phyloP scores from a whole-genome alignment of 2,329 filamentous ascomycete genomes.

The Fusarium begoniae region DNA sequence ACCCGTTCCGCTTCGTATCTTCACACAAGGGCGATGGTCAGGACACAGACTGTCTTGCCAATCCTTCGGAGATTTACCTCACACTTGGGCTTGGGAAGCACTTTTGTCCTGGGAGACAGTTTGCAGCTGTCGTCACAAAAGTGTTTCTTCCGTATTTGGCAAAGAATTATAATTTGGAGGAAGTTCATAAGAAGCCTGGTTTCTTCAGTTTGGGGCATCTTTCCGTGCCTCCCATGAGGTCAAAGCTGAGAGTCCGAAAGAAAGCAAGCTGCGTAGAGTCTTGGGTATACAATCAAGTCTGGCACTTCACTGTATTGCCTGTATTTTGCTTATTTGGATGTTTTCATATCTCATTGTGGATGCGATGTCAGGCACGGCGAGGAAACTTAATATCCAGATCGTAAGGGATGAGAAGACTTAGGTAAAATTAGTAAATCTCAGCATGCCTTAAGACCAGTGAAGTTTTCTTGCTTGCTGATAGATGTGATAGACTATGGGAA shows the following conservation, averaged over 20 bases:
- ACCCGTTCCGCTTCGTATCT: not conserved
- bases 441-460: accelerated
- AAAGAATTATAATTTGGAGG: not conserved
- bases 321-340: not conserved
- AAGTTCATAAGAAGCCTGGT: accelerated
- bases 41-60: not conserved
- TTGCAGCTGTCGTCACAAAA: not conserved
- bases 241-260: not conserved
- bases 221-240: not conserved
- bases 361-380: no score
- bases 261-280: accelerated
- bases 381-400: not conserved
- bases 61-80: not conserved
- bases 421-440: accelerated
- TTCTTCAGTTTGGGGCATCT: not conserved
- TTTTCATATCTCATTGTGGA: no score
- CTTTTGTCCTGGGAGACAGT: not conserved
- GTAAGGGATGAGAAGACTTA: accelerated
- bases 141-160: not conserved
- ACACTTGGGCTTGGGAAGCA: not conserved
- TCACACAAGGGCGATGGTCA: no score
- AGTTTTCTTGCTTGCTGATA: no score
- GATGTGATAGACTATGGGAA: not conserved
- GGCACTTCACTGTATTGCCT: accelerated
- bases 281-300: accelerated